Conservation (phyloP, 140 eudicot genomes). For the Anethum foeniculum region DNA sequence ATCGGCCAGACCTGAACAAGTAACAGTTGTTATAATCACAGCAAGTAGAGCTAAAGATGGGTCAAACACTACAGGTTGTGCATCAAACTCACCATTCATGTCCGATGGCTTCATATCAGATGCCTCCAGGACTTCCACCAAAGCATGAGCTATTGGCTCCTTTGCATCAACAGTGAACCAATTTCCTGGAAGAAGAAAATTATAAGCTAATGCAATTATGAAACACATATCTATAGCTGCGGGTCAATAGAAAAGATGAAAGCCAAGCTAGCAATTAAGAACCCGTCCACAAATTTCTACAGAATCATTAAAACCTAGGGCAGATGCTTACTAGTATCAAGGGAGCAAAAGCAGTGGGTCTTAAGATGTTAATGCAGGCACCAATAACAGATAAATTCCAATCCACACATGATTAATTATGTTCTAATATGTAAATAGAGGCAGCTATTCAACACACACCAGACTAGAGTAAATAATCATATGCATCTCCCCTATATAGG, state of each 20-base stretch:
- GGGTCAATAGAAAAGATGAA: not conserved
- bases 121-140: constrained; percentile 82
- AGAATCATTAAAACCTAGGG: not conserved
- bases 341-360: not conserved
- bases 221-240: not conserved
- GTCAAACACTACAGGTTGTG: not conserved
- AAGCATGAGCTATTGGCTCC: constrained; percentile 69
- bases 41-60: not conserved
- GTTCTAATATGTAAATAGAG: not conserved
- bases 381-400: not conserved
- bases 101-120: constrained; percentile 75
- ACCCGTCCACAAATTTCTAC: not conserved
- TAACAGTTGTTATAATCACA: not conserved
- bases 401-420: not conserved
- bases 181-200: constrained; percentile 24
- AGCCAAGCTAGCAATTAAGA: not conserved
- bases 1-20: constrained; percentile 75
- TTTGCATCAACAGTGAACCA: constrained; percentile 92
- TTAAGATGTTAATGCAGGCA: not conserved
- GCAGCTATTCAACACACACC: not conserved
- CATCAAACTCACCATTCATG: constrained; percentile 50
- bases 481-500: not conserved
- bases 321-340: not conserved
- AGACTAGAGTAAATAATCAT: not conserved
- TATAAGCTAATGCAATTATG: not conserved